These are phyloP conservation scores for Haematococcus lacustris DNA, from an alignment of 139 green algal species.

Conservation along the genomic window DNA sequence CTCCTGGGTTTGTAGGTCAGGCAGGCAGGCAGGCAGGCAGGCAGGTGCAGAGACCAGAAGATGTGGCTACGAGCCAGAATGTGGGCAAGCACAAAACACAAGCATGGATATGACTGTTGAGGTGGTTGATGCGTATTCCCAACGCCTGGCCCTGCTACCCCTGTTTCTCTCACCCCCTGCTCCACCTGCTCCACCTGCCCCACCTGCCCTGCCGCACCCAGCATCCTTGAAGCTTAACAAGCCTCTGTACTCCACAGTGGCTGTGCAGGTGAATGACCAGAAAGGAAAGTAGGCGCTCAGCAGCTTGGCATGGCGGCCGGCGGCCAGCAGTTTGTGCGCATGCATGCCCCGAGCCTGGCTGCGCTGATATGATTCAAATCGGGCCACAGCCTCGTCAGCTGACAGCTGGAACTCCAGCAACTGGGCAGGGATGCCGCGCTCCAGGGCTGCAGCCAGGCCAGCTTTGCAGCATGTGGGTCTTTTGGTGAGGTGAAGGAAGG, in stretches of 20 bases:
- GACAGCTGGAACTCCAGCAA: too few relatives aligned
- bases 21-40: background rate
- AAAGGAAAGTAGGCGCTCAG: background rate
- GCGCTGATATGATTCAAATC: too few relatives aligned
- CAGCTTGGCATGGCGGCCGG: background rate
- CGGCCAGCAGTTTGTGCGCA: too few relatives aligned
- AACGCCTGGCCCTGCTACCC: background rate
- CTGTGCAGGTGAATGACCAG: constrained; percentile 5
- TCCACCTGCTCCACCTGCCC: background rate
- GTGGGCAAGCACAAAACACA: background rate
- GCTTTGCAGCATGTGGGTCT: too few relatives aligned
- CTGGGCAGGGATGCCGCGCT: too few relatives aligned
- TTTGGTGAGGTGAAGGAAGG: too few relatives aligned
- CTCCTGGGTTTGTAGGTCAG: background rate
- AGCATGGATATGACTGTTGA: background rate
- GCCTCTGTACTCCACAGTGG: background rate
- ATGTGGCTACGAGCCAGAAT: background rate
- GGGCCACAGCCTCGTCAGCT: too few relatives aligned
- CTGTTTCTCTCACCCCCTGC: background rate
- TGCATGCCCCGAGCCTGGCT: too few relatives aligned
- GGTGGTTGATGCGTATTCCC: too few relatives aligned
- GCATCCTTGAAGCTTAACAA: background rate
- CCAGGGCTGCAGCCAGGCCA: too few relatives aligned
- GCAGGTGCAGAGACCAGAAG: background rate
- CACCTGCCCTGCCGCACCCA: background rate